Percentiles rank a stretch among this genome's conserved stretches.
Conservation (phyloP, 129 eudicot species). For the Centella asiatica region DNA sequence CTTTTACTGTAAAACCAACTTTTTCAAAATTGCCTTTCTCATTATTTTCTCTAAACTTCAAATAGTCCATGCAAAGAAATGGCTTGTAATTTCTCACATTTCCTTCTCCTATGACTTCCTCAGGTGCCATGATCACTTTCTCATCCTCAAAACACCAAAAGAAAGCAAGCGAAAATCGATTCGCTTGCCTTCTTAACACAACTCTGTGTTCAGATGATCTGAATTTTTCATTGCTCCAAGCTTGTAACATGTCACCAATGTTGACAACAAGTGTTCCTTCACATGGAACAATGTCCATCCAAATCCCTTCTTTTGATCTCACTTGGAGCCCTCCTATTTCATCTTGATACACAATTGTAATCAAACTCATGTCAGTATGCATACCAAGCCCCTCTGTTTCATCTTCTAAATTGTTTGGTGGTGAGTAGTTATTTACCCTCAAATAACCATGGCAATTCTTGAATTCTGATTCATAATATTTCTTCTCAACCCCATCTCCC, state of each 20-base stretch:
- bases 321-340: constrained; percentile 85
- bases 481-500: constrained; percentile 45
- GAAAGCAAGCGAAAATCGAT: constrained; percentile 77
- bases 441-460: constrained; percentile 69
- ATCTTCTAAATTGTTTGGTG: constrained; percentile 28
- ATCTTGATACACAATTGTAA: constrained; percentile 77
- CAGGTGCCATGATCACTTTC: constrained; percentile 65
- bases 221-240: constrained; percentile 85
- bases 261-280: constrained; percentile 70
- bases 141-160: constrained; percentile 95
- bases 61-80: constrained; percentile 62
- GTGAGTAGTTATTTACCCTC: constrained; percentile 69
- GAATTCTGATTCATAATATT: constrained; percentile 45
- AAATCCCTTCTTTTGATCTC: constrained; percentile 54
- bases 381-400: constrained; percentile 81
- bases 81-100: constrained; percentile 51
- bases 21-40: constrained; percentile 88
- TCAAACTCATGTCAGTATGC: constrained; percentile 95
- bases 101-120: constrained; percentile 70
- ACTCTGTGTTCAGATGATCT: constrained; percentile 90
- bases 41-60: constrained; percentile 62
- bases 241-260: constrained; percentile 83
- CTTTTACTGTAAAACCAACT: constrained; percentile 84
- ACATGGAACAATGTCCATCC: constrained; percentile 72
- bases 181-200: constrained; percentile 35